A percentile compares a stretch with the other conserved stretches of the same genome.
Evolutionary conservation across 2,329 filamentous ascomycete species (phyloP).

Genomic region (Alternaria brassicicola): DNA sequence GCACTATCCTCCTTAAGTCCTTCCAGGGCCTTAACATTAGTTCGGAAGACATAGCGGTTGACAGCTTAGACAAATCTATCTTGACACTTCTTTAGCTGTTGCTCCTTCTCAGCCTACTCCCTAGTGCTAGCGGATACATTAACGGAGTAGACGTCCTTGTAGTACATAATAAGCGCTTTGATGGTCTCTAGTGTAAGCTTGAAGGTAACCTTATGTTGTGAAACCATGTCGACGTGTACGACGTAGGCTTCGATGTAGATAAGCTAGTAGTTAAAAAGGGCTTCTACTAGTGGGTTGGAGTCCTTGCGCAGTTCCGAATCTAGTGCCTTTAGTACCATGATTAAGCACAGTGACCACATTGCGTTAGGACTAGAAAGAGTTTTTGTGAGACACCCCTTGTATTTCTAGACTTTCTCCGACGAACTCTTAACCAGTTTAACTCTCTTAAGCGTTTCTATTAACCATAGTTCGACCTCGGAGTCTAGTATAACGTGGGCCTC

Average conservation of each 20-base stretch:
- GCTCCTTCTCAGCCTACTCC: conserved; percentile 95
- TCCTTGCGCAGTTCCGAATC: conserved; percentile 84
- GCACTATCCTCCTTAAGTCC: conserved; percentile 95
- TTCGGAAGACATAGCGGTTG: conserved; percentile 96
- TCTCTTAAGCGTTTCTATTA: conserved; percentile 94
- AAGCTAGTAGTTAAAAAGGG: conserved; percentile 90
- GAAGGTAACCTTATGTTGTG: conserved; percentile 96
- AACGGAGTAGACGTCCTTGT: conserved; percentile 92
- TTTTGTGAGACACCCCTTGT: conserved; percentile 93
- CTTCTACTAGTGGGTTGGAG: conserved; percentile 80
- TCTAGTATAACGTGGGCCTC: conserved; percentile 93
- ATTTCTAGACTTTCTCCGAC: conserved; percentile 94
- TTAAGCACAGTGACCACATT: conserved; percentile 90
- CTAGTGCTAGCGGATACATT: conserved; percentile 88
- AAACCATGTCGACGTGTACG: conserved; percentile 98
- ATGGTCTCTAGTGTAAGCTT: conserved; percentile 96
- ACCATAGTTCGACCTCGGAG: conserved; percentile 92
- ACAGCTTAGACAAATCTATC: conserved; percentile 94
- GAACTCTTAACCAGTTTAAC: conserved; percentile 96
- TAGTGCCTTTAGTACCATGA: conserved; percentile 90
- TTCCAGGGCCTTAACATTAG: conserved; percentile 85
- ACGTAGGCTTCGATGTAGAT: conserved; percentile 96
- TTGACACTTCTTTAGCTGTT: conserved; percentile 95
- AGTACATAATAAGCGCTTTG: conserved; percentile 88
- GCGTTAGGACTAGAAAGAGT: conserved; percentile 86